Base-by-base conservation (phyloP, 345 rosid genomes). In the Camelina hispida region DNA sequence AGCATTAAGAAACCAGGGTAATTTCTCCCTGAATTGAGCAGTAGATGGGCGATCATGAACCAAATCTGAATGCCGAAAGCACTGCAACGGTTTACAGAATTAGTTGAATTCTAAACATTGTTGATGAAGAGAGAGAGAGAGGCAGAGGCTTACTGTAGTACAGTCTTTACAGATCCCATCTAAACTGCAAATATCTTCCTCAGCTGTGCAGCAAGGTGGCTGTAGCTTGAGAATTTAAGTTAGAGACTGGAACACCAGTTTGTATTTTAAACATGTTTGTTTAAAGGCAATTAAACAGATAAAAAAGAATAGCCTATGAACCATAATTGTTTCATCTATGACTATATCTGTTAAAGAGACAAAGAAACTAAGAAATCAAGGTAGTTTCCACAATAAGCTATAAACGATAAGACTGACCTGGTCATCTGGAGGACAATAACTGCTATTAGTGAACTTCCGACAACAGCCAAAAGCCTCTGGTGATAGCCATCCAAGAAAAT, bases 381-480 rank as follows among this genome's bases (percentile, higher is more conserved):
- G 69, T 54, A 62, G 51, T 62, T 44, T 58, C 46, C 25, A 59
- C 59, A 20, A 50, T 50, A 59, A 66, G 44, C 47, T 72, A 18
- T 63, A 46, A n/a, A 62, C 20, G 79, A 47, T 37, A 74, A 62
- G 74, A 83, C 84, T 60, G 62, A 85, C 98, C 94, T 94, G 98
- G 84, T 94, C 98, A 84, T 91, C 87, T 28, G 98, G 98, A 4
- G 98, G 98, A 74, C 98, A 94, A 73, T 86, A 93, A 66, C 82
- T 87, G 40, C 83, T 90, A 78, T 92, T 87, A 37, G 83, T 80
- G 81, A 90, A 92, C 79, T 92, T 88, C 78, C 97, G 81, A 71
- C 97, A 92, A 78, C 97, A 92, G 72, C 97, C 97, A 78, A 90
- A 92, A 79, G 97, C 97, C 76, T 92, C 96, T 23, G 97, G 97